Evolutionary conservation across 768 basidiomycete species (phyloP), one percentile per base, ranked within the genome.

Genomic region (Amanita jacksonii): DNA sequence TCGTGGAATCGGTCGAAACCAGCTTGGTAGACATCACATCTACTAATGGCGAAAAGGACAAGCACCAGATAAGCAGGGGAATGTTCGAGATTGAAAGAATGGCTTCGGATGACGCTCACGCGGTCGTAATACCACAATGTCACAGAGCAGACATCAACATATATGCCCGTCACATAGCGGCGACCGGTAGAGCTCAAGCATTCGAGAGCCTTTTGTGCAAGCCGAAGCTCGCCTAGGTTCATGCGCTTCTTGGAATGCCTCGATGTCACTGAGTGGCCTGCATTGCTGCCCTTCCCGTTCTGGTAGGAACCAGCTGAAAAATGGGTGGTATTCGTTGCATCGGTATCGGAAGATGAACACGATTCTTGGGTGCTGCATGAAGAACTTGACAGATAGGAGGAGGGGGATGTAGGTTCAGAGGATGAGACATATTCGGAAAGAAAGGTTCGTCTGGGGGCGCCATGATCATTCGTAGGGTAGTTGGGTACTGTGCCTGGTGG

Each of bases 81-180:
- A 16, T 20, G 23, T 23, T 36, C 38, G 13, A 49, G 38, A 38
- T 46, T 36, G 19, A 46, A 41, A 8, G 36, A 15, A 32, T 27
- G 25, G 9, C 39, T 46, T 23, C 42, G 38, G 33, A 46, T 38
- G 19, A 31, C 40, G 31, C 48, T 37, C 22, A 45, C 32, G 5
- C 44, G 43, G n/a, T 46, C 49, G 18, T 49, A 46, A 18, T 49
- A 46, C 49, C 49, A 49, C 15, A 49, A 28, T n/a, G 48, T 47
- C 6, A 44, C 10, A 2, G 43, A 36, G 33, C 43, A 44, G 25
- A 8, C 16, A 15, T 44, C 18, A 36, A 44, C 22, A 24, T 44
- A 44, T 15, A 37, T 9, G 1, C 34, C 35, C 6, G 43, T 36
- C 34, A 44, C 20, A 13, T 35, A 44, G 3, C 33, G 43, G 5